Conservation (phyloP, 2,329 filamentous ascomycete genomes). For the Domatiomyces globalis region DNA sequence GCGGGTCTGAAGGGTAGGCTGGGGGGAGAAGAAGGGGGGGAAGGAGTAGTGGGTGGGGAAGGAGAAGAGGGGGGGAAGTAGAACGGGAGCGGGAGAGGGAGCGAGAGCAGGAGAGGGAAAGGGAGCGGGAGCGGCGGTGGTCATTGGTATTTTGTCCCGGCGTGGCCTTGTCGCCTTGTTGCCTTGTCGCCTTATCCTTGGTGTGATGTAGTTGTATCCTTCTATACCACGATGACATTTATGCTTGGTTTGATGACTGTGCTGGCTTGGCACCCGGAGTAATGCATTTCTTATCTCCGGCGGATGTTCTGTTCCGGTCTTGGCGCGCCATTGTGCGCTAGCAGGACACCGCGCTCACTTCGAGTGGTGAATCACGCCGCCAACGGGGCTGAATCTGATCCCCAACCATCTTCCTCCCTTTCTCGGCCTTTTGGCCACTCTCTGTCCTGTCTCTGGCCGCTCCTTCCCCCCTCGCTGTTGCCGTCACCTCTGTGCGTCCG, state of each 20-base stretch:
- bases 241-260: too few relatives aligned
- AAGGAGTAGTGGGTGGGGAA: conserved; percentile 33
- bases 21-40: conserved; percentile 41
- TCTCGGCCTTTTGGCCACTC: conserved; percentile 2
- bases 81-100: too few relatives aligned
- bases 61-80: conserved; percentile 22
- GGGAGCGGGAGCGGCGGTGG: conserved; percentile 1
- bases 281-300: background rate
- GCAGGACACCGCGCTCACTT: background rate
- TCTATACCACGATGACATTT: too few relatives aligned
- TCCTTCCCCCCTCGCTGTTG: background rate
- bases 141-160: conserved; percentile 2
- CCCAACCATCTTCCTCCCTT: conserved; percentile 6
- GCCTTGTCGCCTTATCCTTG: too few relatives aligned
- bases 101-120: too few relatives aligned
- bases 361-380: background rate
- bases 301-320: background rate
- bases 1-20: conserved; percentile 32
- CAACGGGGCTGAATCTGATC: background rate
- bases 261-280: too few relatives aligned
- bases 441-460: background rate
- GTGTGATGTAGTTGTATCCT: background rate
- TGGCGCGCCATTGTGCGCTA: background rate
- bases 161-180: background rate
- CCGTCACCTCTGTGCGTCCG: conserved; percentile 14